A percentile compares a stretch with the other conserved stretches of the same genome.
Evolutionary conservation across 371 early-diverging fungal genomes (phyloP).

Genomic region (Saksenaea oblongispora): DNA sequence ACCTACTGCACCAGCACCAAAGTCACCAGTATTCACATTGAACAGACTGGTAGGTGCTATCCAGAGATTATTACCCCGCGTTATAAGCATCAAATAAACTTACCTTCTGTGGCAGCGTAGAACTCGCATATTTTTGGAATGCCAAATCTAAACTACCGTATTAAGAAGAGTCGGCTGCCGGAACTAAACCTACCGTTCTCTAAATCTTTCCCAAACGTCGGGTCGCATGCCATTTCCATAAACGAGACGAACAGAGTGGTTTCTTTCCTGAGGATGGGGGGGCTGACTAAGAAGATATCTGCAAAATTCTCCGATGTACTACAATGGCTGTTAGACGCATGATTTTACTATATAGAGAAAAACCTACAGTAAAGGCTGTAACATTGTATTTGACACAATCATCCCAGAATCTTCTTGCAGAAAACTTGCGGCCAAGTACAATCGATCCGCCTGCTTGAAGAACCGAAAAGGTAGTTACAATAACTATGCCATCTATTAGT

Average conservation of each 20-base stretch:
- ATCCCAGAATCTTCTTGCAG: slow-evolving; percentile 51
- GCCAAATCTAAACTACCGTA: slow-evolving; percentile 27
- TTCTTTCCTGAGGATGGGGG: slow-evolving; percentile 46
- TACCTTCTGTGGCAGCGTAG: slow-evolving; percentile 50
- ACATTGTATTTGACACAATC: slow-evolving; percentile 47
- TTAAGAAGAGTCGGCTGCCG: neutral
- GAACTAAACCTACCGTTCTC: slow-evolving; percentile 29
- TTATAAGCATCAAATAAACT: neutral
- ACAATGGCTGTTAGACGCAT: neutral
- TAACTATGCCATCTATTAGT: slow-evolving; percentile 19
- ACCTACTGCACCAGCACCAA: slow-evolving; percentile 59
- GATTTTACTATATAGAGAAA: neutral
- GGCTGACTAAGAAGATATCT: slow-evolving; percentile 62
- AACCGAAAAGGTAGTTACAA: slow-evolving; percentile 31
- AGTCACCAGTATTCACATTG: slow-evolving; percentile 49
- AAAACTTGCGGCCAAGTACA: slow-evolving; percentile 50
- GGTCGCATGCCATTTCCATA: slow-evolving; percentile 75
- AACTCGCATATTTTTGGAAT: slow-evolving; percentile 56
- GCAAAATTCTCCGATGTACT: slow-evolving; percentile 75
- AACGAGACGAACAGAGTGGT: slow-evolving; percentile 51
- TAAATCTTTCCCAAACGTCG: slow-evolving; percentile 69
- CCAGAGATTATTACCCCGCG: neutral
- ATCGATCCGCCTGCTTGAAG: slow-evolving; percentile 39
- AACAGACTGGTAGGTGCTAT: slow-evolving; percentile 35
- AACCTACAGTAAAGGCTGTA: slow-evolving; percentile 36